Base-by-base conservation (phyloP, 176 grass and related monocot genomes). In the Elaeis guineensis region DNA sequence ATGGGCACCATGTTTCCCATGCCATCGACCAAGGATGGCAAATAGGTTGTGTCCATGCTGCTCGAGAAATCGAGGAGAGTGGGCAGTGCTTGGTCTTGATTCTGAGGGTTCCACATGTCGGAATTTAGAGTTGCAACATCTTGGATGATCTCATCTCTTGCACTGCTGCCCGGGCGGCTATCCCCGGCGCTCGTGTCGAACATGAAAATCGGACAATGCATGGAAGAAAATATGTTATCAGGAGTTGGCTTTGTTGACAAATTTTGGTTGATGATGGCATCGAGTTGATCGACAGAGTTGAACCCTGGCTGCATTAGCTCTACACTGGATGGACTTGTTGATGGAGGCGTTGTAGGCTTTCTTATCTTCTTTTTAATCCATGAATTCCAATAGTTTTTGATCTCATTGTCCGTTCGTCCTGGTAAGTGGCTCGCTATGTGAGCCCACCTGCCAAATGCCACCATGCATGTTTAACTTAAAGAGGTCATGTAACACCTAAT, bases 361-460 rank as follows among this genome's bases (percentile, higher is more conserved):
- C 86, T 79, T 21, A 93, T 84, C 85, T 98, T 98, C 85, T 98
- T 98, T 70, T 98, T 98, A 71, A 98, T 98, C 94, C 94, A 98
- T 19, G 94, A 98, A 54, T 98, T 98, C 94, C 94, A 98, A 52
- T 98, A 98, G 76, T 98, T 98, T 82, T 98, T 98, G 58, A 98
- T 98, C 82, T 98, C 94, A 52, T 98, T 98, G 79, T 98, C 94
- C 0, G 94, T 98, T 52, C 94, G 75, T 30, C 94, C 94, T 0
- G 94, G 94, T 51, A 98, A 61, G 78, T 98, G 94, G 48, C 94
- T 98, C 25, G 94, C 94, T 39, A 98, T 98, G 66, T 98, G 94
- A 8, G 94, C 94, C 94, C 94, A 98, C 74, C 94, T 98, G 77
- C 69, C 76, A 63, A 30, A 57, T 39, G 3, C 5, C 17, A 58